phyloP scores from a whole-genome alignment of 2,329 filamentous ascomycete species.

The Penicillium sp. region DNA sequence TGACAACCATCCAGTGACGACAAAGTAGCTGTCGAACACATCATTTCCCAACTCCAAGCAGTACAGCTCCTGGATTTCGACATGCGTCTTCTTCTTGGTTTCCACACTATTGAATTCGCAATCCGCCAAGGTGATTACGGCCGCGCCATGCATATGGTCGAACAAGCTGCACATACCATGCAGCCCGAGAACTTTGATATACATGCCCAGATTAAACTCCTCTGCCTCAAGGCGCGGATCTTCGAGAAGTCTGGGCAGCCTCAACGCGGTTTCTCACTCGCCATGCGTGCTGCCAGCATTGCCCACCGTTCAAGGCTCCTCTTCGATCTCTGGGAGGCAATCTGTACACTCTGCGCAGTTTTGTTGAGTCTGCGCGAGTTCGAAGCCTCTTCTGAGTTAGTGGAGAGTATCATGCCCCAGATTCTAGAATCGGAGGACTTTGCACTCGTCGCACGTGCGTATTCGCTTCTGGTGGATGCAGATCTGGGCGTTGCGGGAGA shows the following conservation, averaged over 20 bases:
- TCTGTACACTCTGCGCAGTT: slow-evolving; percentile 65
- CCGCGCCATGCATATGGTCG: slow-evolving; percentile 54
- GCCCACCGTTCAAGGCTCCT: slow-evolving; percentile 68
- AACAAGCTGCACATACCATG: slow-evolving; percentile 52
- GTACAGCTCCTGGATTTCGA: slow-evolving; percentile 56
- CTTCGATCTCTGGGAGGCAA: slow-evolving; percentile 68
- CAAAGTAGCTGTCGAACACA: slow-evolving; percentile 54
- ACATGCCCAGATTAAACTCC: slow-evolving; percentile 65
- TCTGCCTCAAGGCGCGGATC: slow-evolving; percentile 70
- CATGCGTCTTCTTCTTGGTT: slow-evolving; percentile 56
- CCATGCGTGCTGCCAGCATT: slow-evolving; percentile 70
- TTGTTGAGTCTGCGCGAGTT: slow-evolving; percentile 70
- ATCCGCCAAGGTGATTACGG: slow-evolving; percentile 54
- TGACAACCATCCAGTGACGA: slow-evolving; percentile 49
- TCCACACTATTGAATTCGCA: slow-evolving; percentile 59
- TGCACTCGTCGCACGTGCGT: slow-evolving; percentile 62
- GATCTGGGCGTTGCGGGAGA: slow-evolving; percentile 70
- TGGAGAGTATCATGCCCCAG: slow-evolving; percentile 70
- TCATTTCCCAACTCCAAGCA: slow-evolving; percentile 58
- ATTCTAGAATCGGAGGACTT: slow-evolving; percentile 68
- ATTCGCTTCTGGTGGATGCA: slow-evolving; percentile 70
- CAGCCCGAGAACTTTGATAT: slow-evolving; percentile 60
- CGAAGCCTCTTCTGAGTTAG: slow-evolving; percentile 60
- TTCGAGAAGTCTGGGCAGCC: slow-evolving; percentile 66
- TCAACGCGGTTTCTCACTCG: slow-evolving; percentile 72